These are phyloP conservation scores for Pleurotus djamor DNA, from an alignment of 768 basidiomycete species.

Conservation along the genomic window DNA sequence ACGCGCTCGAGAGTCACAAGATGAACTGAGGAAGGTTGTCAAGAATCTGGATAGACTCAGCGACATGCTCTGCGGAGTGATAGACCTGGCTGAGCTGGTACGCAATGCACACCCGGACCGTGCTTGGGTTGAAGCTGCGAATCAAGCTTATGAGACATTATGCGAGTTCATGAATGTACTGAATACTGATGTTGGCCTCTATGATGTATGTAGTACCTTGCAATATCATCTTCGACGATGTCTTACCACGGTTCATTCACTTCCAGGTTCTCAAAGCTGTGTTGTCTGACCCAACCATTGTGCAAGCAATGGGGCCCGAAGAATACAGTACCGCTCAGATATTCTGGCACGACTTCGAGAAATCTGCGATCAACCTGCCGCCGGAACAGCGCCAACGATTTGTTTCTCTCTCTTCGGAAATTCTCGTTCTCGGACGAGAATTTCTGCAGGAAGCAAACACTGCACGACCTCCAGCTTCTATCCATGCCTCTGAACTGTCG, in stretches of 20 bases:
- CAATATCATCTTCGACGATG: constrained; percentile 8
- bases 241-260: constrained; percentile 15
- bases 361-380: constrained; percentile 91
- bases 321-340: constrained; percentile 88
- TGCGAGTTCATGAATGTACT: constrained; percentile 98
- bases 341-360: constrained; percentile 96
- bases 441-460: constrained; percentile 72
- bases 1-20: constrained; percentile 64
- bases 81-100: constrained; percentile 93
- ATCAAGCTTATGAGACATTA: constrained; percentile 85
- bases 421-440: constrained; percentile 81
- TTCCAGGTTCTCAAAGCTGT: constrained; percentile 69
- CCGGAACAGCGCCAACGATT: constrained; percentile 75
- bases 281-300: constrained; percentile 64
- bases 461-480: constrained; percentile 62
- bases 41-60: constrained; percentile 97
- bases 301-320: constrained; percentile 65
- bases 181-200: constrained; percentile 90
- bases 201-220: constrained; percentile 59
- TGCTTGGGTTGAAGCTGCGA: constrained; percentile 80
- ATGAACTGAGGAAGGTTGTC: constrained; percentile 81
- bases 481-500: constrained; percentile 65
- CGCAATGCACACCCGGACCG: constrained; percentile 91
- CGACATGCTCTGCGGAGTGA: constrained; percentile 93
- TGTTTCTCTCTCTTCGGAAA: constrained; percentile 87